Base-by-base conservation (phyloP, 257 asterid genomes). In the Lantana camara region DNA sequence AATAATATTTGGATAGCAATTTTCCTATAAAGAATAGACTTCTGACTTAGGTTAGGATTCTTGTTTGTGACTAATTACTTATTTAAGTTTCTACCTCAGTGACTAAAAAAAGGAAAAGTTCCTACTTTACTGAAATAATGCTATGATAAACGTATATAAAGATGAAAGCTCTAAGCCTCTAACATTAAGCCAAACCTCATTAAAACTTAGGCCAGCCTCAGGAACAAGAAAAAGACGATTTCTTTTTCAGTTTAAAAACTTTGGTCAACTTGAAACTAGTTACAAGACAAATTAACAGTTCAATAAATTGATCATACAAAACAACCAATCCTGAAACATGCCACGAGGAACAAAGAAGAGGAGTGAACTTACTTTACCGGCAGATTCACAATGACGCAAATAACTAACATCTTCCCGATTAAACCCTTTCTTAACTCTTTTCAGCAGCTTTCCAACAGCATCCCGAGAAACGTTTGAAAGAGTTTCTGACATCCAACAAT, bases 381-480 rank as follows among this genome's bases (percentile, higher is more conserved):
- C 60, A 13, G 78, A 51, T 67, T 82, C 86, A 63, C 71, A 64
- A 24, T 65, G 85, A n/a, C 60, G 67, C 69, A 86, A 67, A 77
- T 85, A 84, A 73, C 75, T 70, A 42, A 64, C 80, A 71, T 85
- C 95, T 66, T 78, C 86, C 64, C 75, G 75, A 34, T 75, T 69
- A 67, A 73, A 74, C 64, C 84, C 83, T 66, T 71, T 82, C 66
- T 85, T 85, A 52, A 77, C 87, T 66, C 94, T 82, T 63, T 78
- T 82, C 79, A 85, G 54, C 60, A 81, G 91, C 57, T 84, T 84
- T 12, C 89, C 85, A 52, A 85, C 94, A 10, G 84, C 88, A 75
- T 69, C 82, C 68, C 85, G 77, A 7, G 98, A 92, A 64, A 87
- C 62, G 38, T 85, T 79, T 21, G 82, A 60, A 42, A 92, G 95